A percentile compares a stretch with the other conserved stretches of the same genome.
These are phyloP conservation scores for Aspergillus caelatus DNA, from an alignment of 2,329 filamentous ascomycete genomes.

Conservation along the genomic window DNA sequence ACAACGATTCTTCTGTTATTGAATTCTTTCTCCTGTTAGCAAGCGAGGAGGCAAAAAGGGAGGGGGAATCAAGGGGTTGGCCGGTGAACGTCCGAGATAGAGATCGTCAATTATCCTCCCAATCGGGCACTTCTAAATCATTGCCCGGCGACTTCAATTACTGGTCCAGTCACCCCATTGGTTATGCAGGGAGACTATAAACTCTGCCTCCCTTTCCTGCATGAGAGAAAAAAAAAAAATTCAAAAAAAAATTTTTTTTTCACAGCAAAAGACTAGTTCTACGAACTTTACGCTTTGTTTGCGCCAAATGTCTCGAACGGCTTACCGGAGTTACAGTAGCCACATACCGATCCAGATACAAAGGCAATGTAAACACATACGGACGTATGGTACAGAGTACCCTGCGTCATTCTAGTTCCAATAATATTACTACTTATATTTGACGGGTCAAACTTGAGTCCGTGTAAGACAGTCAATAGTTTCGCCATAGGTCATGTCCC, in stretches of 20 bases:
- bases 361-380: not conserved
- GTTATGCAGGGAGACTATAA: not conserved
- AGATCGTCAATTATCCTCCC: slow-evolving; percentile 16
- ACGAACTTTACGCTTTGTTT: not conserved
- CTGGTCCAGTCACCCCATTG: not conserved
- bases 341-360: not conserved
- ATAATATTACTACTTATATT: not conserved
- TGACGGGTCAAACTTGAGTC: not conserved
- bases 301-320: not conserved
- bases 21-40: not conserved
- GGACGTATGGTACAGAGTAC: no score
- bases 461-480: not conserved
- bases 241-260: not conserved
- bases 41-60: slow-evolving; percentile 6
- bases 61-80: slow-evolving; percentile 12
- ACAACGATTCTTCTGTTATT: not conserved
- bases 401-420: not conserved
- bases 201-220: not conserved
- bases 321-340: not conserved
- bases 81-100: slow-evolving; percentile 7
- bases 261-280: not conserved
- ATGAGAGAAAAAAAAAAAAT: not conserved
- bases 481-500: not conserved
- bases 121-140: not conserved
- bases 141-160: not conserved